Base-by-base conservation (phyloP, 306 rosid genomes). In the Psophocarpus tetragonolobus region DNA sequence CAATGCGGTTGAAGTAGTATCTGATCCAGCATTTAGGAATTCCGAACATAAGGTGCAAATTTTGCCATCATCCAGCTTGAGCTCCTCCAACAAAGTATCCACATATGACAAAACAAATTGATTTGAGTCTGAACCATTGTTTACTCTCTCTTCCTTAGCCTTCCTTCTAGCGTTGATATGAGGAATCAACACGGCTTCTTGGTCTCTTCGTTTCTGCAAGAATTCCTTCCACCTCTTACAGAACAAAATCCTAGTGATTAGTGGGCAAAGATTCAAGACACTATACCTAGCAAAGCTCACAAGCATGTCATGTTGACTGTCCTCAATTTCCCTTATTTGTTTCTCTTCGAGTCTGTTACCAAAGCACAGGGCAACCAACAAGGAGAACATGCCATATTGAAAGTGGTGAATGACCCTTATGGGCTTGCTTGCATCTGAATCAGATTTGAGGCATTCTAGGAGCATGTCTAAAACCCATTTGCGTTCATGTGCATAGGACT, bases 1-100 rank as follows among this genome's bases (percentile, higher is more conserved):
- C 65, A 85, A 47, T 32, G 88, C 80, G 0, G 88, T 82, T 27
- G 86, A 62, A 18, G 88, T 85, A 11, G 89, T 82, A 71, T 85
- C 86, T 0, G 86, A 56, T 54, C 82, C 89, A 2, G 86, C 86
- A 21, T 82, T 75, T 9, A 85, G 61, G 79, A 85, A 85, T 61
- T 85, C 89, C 0, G 86, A 75, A 56, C 89, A 85, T 39, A 85
- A 79, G 3, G 66, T 85, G 36, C 83, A 77, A 12, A 82, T 79
- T 48, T 85, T 84, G 2, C 80, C 35, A 20, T 75, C 79, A 58
- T 75, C 68, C 8, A 85, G 84, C 41, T 78, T 68, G 42, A n/a
- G n/a, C 68, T 1, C 71, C 75, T 85, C 86, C 80, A 85, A 66
- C 70, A 85, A 71, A 38, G 86, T 79, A 23, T 85, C 89, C 1